Conservation (phyloP, 352 stramenopile genomes). For the Peronospora tabacina region DNA sequence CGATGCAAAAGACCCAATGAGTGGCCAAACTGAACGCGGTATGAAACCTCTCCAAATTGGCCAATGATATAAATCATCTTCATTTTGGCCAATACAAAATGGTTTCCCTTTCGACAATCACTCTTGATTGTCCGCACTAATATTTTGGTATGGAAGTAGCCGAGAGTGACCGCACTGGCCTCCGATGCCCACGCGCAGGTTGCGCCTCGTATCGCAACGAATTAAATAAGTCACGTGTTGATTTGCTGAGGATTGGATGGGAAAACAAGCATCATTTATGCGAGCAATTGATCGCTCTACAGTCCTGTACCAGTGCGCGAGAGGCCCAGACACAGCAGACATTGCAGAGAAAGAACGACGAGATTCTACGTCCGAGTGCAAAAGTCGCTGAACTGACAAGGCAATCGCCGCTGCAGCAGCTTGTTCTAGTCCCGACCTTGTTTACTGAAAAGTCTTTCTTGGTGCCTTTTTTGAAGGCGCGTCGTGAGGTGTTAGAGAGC, state of each 20-base stretch:
- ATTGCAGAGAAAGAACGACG: constrained; percentile 21
- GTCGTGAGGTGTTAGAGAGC: constrained; percentile 35
- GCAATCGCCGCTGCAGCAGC: constrained; percentile 3
- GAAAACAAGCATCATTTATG: constrained; percentile 65
- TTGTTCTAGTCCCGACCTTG: background rate
- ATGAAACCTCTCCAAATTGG: background rate
- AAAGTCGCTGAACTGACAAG: constrained; percentile 14
- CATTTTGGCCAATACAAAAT: background rate
- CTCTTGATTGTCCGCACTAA: background rate
- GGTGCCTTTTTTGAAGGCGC: constrained; percentile 18
- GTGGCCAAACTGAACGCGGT: constrained; percentile 14
- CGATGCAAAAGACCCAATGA: constrained; percentile 18
- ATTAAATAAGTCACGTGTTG: constrained; percentile 46
- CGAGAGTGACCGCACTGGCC: background rate
- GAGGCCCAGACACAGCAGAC: constrained; percentile 10
- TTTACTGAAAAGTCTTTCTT: background rate
- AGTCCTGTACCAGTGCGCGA: constrained; percentile 23
- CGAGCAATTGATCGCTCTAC: constrained; percentile 37
- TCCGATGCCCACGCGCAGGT: constrained; percentile 41
- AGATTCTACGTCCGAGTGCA: constrained; percentile 20
- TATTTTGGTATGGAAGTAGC: background rate
- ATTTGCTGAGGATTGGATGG: constrained; percentile 51
- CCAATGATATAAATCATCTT: background rate
- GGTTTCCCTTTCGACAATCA: background rate
- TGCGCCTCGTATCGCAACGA: constrained; percentile 63